phyloP scores from a whole-genome alignment of 2,329 filamentous ascomycete genomes.

The Lachnellula arida region DNA sequence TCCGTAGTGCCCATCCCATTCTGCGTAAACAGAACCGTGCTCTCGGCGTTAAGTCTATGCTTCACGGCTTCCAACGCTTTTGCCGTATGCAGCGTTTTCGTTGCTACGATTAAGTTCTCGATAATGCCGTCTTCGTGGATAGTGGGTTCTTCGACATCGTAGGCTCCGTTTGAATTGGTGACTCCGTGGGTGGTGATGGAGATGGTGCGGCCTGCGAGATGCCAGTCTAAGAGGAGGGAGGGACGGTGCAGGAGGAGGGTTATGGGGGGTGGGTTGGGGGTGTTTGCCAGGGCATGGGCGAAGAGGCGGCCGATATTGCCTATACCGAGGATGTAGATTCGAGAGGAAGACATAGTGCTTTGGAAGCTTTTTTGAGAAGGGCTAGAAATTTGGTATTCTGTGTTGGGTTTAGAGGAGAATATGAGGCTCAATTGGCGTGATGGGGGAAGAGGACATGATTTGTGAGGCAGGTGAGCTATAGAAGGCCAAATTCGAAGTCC shows the following conservation, averaged over 20 bases:
- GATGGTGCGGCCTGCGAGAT: slow-evolving; percentile 13
- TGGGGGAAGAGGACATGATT: neutral
- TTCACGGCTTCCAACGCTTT: slow-evolving; percentile 54
- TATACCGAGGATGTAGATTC: slow-evolving; percentile 73
- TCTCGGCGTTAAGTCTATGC: slow-evolving; percentile 55
- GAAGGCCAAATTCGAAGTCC: neutral
- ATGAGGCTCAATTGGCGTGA: neutral
- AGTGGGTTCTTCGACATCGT: slow-evolving; percentile 16
- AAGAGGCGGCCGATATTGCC: slow-evolving; percentile 80
- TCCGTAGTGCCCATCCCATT: slow-evolving; percentile 78
- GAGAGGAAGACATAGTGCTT: slow-evolving; percentile 22
- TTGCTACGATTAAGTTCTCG: slow-evolving; percentile 70
- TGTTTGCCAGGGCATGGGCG: slow-evolving; percentile 61
- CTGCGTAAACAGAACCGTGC: slow-evolving; percentile 79
- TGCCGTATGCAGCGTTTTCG: slow-evolving; percentile 68
- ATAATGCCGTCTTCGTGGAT: slow-evolving; percentile 39
- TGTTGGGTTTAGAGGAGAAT: neutral
- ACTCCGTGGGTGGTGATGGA: slow-evolving; percentile 19
- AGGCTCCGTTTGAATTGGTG: slow-evolving; percentile 19
- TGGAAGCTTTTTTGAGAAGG: neutral
- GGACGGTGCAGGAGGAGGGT: slow-evolving; percentile 73
- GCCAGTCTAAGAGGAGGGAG: slow-evolving; percentile 47
- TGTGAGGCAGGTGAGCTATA: neutral
- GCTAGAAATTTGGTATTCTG: too few species aligned
- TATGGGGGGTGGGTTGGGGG: slow-evolving; percentile 59